A percentile compares a stretch with the other conserved stretches of the same genome.
Evolutionary conservation across 2,329 filamentous ascomycete genomes (phyloP).

Genomic region (Nigrospora oryzae): DNA sequence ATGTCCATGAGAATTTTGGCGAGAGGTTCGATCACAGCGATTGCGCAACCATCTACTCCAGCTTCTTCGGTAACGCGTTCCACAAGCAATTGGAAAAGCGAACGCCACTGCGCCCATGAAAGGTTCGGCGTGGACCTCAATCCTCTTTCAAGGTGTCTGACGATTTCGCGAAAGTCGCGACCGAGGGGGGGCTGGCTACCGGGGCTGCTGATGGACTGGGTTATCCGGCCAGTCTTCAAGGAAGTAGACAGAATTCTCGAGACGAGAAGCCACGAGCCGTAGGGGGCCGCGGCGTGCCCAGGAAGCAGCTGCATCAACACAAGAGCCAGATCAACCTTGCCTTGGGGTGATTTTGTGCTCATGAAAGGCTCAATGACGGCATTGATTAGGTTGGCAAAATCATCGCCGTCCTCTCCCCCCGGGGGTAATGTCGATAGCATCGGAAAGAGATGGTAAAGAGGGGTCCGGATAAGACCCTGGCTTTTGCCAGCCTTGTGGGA

Average conservation of each 20-base stretch:
- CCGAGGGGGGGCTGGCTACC: slow-evolving; percentile 41
- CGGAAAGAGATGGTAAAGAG: slow-evolving; percentile 58
- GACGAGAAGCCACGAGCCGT: slow-evolving; percentile 42
- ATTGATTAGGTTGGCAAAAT: slow-evolving; percentile 35
- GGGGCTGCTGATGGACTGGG: slow-evolving; percentile 28
- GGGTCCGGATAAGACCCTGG: slow-evolving; percentile 42
- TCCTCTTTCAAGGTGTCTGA: slow-evolving; percentile 59
- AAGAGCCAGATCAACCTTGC: slow-evolving; percentile 35
- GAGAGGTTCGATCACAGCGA: slow-evolving; percentile 63
- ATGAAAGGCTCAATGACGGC: slow-evolving; percentile 52
- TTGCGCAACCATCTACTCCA: slow-evolving; percentile 58
- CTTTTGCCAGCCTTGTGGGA: slow-evolving; percentile 49
- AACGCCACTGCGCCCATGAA: slow-evolving; percentile 36
- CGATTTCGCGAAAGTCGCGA: slow-evolving; percentile 61
- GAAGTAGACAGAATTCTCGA: slow-evolving; percentile 35
- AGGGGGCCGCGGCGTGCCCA: slow-evolving; percentile 33
- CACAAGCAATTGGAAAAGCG: slow-evolving; percentile 49
- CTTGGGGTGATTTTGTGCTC: slow-evolving; percentile 33
- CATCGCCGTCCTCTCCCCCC: slow-evolving; percentile 37
- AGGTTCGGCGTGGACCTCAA: slow-evolving; percentile 39
- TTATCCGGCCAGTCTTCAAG: slow-evolving; percentile 30
- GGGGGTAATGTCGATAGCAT: slow-evolving; percentile 45
- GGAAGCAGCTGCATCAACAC: slow-evolving; percentile 44
- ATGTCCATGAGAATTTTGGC: slow-evolving; percentile 44
- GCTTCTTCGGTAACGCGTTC: slow-evolving; percentile 51